Evolutionary conservation across 1,284 basidiomycete genomes (phyloP), one percentile per base, ranked within the genome.

Genomic region (Apiotrichum laibachii): DNA sequence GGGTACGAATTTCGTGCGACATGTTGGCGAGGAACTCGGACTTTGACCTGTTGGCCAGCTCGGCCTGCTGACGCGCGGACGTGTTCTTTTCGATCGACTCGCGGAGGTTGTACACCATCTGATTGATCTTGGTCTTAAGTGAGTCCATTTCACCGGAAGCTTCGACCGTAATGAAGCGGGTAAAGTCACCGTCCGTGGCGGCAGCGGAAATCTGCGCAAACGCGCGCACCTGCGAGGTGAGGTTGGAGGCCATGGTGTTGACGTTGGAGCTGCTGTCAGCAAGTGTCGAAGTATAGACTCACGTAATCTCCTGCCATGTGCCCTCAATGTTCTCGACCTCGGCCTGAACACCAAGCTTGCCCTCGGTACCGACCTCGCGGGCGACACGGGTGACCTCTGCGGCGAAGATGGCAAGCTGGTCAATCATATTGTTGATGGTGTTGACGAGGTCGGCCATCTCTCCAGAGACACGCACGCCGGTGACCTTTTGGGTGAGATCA

Each of bases 21-120:
- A 95, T 96, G 70, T 96, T 96, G 10, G 93, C 92, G 81, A 96
- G 84, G 81, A 99, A 99, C 80, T 99, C 95, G 50, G 90, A 93
- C 84, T 99, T 99, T 79, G 86, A 89, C 75, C 92, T 84, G 78
- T 99, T 99, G 31, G 92, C 92, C 73, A 96, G 79, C 81, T 99
- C 96, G 56, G 96, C 96, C 0, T 95, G 93, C 77, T 98, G 95
- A 77, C 95, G 86, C 9, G 96, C 96, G 37, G 91, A 91, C 2
- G 94, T 99, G 76, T 99, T 99, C 86, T 95, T 97, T 83, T 99
- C 96, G 62, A 99, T 96, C 67, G 86, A 88, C 77, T 99, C 95
- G 53, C 96, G 85, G 76, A 99, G 84, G 75, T 95, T 95, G 82
- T 93, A 97, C 61, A 99, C 92, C 95, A 98, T 98, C 79, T 96